Evolutionary conservation across 1,284 basidiomycete species (phyloP), one percentile per base, ranked within the genome.

Genomic region (Boletus calvinii): DNA sequence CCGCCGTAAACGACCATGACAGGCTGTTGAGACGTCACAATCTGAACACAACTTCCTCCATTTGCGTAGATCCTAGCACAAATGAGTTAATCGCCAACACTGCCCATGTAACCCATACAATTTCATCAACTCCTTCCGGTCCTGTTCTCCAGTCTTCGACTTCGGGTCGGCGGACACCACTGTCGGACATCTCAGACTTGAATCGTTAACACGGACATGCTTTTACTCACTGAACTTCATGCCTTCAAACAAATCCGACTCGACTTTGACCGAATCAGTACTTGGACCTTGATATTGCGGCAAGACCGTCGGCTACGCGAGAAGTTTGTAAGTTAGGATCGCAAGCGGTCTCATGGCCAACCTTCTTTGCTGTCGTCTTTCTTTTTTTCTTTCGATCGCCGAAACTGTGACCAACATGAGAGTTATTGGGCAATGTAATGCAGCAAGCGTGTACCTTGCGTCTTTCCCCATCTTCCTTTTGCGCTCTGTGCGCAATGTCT

Each of bases 131-230:
- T 81, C 77, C 54, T 74, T 77, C 63, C 83, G 87, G 59, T 90
- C 86, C 48, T 83, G 72, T n/a, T 83, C 80, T 3, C 83, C 83
- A 0, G 80, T 85, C 59, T 72, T 77, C 10, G 85, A 86, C 61
- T 83, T 86, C 0, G 86, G 85, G 65, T 92, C 89, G 7, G 88
- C 85, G 38, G 85, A 78, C 6, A 94, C 85, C 65, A 89, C 90
- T 92, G 56, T 18, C 13, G 20, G 39, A 38, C 17, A 15, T n/a
- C 20, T 55, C 38, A 52, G 34, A 32, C 10, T 17, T 38, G 15
- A 4, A 18, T 30, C n/a, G 4, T 31, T 12, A 17, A 38, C 6
- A 32, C 15, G 2, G 12, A 5, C 7, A 12, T 13, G 3, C 6
- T 13, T 41, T 7, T 13, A 75, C 87, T 63, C 52, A 94, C 93